Evolutionary conservation across 805 yeast species (phyloP).

Genomic region (Candida dajiaensis): DNA sequence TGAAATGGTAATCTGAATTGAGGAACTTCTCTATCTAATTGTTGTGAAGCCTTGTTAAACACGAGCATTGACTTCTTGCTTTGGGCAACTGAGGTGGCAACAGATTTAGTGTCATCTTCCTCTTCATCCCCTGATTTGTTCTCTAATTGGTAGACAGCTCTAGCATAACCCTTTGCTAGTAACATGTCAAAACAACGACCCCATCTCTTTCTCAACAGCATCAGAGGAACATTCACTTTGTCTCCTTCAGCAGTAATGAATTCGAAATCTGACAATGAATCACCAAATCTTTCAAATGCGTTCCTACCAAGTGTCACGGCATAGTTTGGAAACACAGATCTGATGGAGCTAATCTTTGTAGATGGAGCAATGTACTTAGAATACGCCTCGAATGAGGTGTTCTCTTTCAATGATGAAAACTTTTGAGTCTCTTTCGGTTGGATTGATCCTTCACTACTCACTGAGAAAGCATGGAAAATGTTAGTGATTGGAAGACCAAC

Average conservation of each 20-base stretch:
- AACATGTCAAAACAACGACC: constrained; percentile 62
- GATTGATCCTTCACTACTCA: constrained; percentile 3
- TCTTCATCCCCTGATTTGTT: constrained; percentile 6
- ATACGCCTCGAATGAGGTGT: constrained; percentile 51
- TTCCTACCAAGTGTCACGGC: constrained; percentile 75
- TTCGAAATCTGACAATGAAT: constrained; percentile 64
- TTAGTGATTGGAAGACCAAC: constrained; percentile 53
- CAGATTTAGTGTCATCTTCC: constrained; percentile 5
- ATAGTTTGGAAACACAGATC: constrained; percentile 68
- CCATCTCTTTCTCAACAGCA: constrained; percentile 67
- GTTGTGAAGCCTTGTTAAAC: constrained; percentile 12
- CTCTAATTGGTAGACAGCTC: constrained; percentile 36
- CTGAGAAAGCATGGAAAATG: constrained; percentile 23
- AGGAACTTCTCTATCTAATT: constrained; percentile 34
- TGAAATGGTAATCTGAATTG: constrained; percentile 69
- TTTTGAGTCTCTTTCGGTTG: constrained; percentile 16
- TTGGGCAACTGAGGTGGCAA: constrained; percentile 15
- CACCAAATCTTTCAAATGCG: constrained; percentile 63
- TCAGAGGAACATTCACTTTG: constrained; percentile 55
- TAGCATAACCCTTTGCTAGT: constrained; percentile 57
- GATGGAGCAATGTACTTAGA: constrained; percentile 74
- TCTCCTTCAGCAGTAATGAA: constrained; percentile 66
- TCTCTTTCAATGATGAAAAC: constrained; percentile 11
- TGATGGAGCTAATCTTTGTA: constrained; percentile 55
- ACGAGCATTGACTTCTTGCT: constrained; percentile 23